A percentile compares a stretch with the other conserved stretches of the same genome.
Evolutionary conservation across 208 protist genomes (phyloP).

Genomic region (Trypanosoma theileri): DNA sequence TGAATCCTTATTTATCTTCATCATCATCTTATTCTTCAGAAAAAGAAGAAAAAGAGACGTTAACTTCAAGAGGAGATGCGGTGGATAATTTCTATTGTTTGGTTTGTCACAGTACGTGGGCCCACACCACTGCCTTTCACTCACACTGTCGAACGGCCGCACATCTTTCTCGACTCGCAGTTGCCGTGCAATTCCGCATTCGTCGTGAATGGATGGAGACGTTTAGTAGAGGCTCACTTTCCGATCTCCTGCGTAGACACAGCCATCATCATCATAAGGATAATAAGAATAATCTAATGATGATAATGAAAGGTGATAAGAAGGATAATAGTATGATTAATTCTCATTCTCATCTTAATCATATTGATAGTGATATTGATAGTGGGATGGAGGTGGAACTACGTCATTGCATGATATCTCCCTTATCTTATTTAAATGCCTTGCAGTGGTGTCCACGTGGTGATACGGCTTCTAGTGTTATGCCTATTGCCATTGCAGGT

Average conservation of each 20-base stretch:
- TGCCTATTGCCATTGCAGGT: constrained; percentile 66
- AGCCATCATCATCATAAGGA: background rate
- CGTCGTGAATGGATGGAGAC: constrained; percentile 20
- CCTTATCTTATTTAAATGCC: constrained; percentile 70
- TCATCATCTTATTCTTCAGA: background rate
- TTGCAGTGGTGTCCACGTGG: constrained; percentile 48
- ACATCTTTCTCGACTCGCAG: constrained; percentile 54
- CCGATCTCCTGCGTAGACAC: constrained; percentile 12
- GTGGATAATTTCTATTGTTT: constrained; percentile 40
- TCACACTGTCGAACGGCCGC: constrained; percentile 42
- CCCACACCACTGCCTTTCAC: constrained; percentile 8
- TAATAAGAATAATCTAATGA: constrained; percentile 6
- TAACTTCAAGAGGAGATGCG: background rate
- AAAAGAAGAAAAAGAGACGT: background rate
- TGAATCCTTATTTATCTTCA: background rate
- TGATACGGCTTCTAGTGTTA: constrained; percentile 3
- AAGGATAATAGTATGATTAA: no score
- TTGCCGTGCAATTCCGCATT: constrained; percentile 40
- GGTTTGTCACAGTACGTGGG: constrained; percentile 49
- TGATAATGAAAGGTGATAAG: no score
- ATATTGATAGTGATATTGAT: background rate
- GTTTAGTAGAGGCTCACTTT: constrained; percentile 14
- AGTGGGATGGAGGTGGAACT: constrained; percentile 30
- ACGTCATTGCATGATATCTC: constrained; percentile 32
- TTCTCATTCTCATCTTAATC: no score